These are phyloP conservation scores for Xylariaceae sp. DNA, from an alignment of 2,329 filamentous ascomycete species.

Conservation along the genomic window DNA sequence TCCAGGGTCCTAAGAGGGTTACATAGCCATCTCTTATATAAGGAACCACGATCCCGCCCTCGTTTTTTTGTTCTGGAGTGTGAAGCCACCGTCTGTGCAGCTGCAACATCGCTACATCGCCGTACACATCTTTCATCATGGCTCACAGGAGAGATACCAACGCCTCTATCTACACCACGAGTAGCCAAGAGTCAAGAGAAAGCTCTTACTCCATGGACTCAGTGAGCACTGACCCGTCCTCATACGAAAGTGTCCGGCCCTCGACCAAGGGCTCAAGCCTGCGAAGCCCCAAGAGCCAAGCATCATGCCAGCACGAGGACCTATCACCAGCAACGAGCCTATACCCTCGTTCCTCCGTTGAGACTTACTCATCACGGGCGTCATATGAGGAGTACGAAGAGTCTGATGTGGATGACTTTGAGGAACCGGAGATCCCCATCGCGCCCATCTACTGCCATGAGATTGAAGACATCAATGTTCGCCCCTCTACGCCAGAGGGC, in stretches of 20 bases:
- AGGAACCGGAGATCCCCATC: slow-evolving; percentile 42
- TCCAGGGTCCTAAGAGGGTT: slow-evolving; percentile 25
- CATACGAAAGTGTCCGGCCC: slow-evolving; percentile 38
- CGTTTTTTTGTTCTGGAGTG: slow-evolving; percentile 9
- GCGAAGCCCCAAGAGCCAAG: slow-evolving; percentile 20
- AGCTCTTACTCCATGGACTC: slow-evolving; percentile 45
- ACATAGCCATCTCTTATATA: slow-evolving; percentile 25
- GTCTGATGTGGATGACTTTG: slow-evolving; percentile 33
- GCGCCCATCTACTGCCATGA: slow-evolving; percentile 58
- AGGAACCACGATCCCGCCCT: slow-evolving; percentile 17
- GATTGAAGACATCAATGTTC: slow-evolving; percentile 58
- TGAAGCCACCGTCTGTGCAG: slow-evolving; percentile 12
- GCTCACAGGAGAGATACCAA: slow-evolving; percentile 32
- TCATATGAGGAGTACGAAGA: slow-evolving; percentile 54
- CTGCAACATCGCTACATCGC: slow-evolving; percentile 18
- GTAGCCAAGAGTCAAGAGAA: slow-evolving; percentile 37
- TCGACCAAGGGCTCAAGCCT: slow-evolving; percentile 34
- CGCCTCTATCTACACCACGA: slow-evolving; percentile 35
- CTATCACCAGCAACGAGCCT: slow-evolving; percentile 39
- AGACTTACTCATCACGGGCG: slow-evolving; percentile 72
- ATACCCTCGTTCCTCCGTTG: slow-evolving; percentile 57
- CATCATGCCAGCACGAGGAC: slow-evolving; percentile 30
- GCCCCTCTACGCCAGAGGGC: slow-evolving; percentile 72
- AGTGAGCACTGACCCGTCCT: slow-evolving; percentile 45
- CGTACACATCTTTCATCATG: slow-evolving; percentile 27